Percentiles rank a stretch among this genome's conserved stretches.
Conservation (phyloP, 1,284 basidiomycete species). For the Puccinia coronata region DNA sequence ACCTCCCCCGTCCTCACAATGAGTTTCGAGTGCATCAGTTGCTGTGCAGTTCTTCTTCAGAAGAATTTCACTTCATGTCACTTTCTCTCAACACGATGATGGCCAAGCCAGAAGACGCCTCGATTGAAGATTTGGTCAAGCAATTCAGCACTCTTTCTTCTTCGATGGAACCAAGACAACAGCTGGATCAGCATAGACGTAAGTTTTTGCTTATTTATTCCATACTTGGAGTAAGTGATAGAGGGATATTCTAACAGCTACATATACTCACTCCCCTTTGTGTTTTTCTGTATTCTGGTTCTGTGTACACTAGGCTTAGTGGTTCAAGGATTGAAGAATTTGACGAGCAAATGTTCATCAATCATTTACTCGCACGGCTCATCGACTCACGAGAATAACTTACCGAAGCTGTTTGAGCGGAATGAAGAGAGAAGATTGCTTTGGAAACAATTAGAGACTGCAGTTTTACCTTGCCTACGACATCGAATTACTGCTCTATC, state of each 20-base stretch:
- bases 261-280: background rate
- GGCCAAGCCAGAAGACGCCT: background rate
- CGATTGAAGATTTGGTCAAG: background rate
- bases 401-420: background rate
- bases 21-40: too few species aligned
- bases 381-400: slow-evolving; percentile 11
- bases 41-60: too few species aligned
- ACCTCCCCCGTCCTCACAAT: too few species aligned
- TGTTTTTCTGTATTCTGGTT: background rate
- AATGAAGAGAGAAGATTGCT: background rate
- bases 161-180: background rate
- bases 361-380: background rate
- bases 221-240: too few species aligned
- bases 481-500: background rate
- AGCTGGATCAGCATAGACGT: background rate
- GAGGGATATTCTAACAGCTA: too few species aligned
- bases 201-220: too few species aligned
- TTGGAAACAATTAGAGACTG: background rate
- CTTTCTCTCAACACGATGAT: too few species aligned
- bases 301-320: background rate
- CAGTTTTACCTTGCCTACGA: slow-evolving; percentile 3
- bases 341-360: background rate
- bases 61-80: too few species aligned
- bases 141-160: background rate
- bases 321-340: background rate